Evolutionary conservation across 768 basidiomycete genomes (phyloP).

Genomic region (Mrakia gelida): DNA sequence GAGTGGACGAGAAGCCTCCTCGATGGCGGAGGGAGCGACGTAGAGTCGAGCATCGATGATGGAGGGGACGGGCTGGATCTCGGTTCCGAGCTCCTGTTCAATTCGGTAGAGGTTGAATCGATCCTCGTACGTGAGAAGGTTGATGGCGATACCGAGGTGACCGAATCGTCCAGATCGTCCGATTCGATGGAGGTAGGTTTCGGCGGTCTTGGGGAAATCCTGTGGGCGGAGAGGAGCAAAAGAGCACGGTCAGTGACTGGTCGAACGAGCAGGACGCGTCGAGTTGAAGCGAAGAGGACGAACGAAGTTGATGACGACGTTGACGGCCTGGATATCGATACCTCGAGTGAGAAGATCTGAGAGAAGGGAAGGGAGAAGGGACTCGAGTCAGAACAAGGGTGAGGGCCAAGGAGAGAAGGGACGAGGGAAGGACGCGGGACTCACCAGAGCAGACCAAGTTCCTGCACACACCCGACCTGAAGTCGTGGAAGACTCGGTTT

Average conservation of each 20-base stretch:
- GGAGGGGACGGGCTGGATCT: constrained; percentile 92
- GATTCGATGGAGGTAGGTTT: constrained; percentile 97
- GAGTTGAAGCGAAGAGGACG: neutral
- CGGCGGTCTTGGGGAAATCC: constrained; percentile 95
- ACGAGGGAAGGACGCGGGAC: constrained; percentile 19
- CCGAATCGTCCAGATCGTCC: constrained; percentile 97
- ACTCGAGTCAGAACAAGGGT: neutral
- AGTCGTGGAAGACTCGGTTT: constrained; percentile 99
- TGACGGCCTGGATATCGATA: constrained; percentile 99
- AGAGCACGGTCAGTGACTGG: neutral
- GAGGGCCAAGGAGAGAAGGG: neutral
- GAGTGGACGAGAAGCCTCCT: constrained; percentile 3
- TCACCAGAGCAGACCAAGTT: constrained; percentile 83
- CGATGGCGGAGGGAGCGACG: constrained; percentile 64
- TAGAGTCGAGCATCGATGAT: constrained; percentile 86
- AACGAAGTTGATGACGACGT: constrained; percentile 98
- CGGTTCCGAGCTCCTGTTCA: constrained; percentile 96
- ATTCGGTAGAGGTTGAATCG: constrained; percentile 96
- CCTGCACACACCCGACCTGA: constrained; percentile 95
- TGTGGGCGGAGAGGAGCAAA: neutral
- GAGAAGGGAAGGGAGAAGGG: neutral
- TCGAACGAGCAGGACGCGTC: no score
- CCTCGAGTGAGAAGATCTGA: constrained; percentile 90
- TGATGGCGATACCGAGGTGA: constrained; percentile 93
- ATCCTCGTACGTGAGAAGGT: constrained; percentile 96